Percentiles rank a stretch among this genome's conserved stretches.
phyloP scores from a whole-genome alignment of 1,284 basidiomycete species.

The Boletus semigastroideus region DNA sequence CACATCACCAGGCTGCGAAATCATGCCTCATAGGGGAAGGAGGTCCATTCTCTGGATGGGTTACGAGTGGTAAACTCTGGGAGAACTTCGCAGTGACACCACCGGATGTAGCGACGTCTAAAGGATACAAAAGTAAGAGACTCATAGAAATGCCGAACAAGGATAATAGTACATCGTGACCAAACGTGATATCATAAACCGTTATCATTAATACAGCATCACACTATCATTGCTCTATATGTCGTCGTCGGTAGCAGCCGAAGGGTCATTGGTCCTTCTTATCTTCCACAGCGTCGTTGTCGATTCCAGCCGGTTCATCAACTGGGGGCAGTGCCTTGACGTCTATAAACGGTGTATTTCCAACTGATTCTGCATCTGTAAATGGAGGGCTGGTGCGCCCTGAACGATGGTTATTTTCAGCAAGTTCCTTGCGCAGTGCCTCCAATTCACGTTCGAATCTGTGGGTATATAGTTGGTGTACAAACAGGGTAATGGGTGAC shows the following conservation, averaged over 20 bases:
- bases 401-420: conserved; percentile 55
- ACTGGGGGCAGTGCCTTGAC: conserved; percentile 19
- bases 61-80: conserved; percentile 49
- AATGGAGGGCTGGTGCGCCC: conserved; percentile 54
- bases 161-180: conserved; percentile 11
- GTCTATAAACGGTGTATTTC: conserved; percentile 30
- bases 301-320: conserved; percentile 14
- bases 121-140: background rate
- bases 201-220: conserved; percentile 15
- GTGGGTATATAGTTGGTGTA: conserved; percentile 9
- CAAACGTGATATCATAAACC: conserved; percentile 5
- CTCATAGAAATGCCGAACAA: background rate
- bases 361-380: conserved; percentile 39
- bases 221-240: conserved; percentile 18
- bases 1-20: conserved; percentile 51
- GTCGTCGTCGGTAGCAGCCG: background rate
- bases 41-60: conserved; percentile 61
- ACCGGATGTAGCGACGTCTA: background rate
- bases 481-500: background rate
- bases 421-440: conserved; percentile 81
- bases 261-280: conserved; percentile 30
- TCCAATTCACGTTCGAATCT: conserved; percentile 92
- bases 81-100: conserved; percentile 45
- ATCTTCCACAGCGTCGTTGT: conserved; percentile 8
- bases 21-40: conserved; percentile 39